Percentiles rank a stretch among this genome's conserved stretches.
Conservation (phyloP, 1,284 basidiomycete species). For the Cutaneotrichosporon cutaneum region DNA sequence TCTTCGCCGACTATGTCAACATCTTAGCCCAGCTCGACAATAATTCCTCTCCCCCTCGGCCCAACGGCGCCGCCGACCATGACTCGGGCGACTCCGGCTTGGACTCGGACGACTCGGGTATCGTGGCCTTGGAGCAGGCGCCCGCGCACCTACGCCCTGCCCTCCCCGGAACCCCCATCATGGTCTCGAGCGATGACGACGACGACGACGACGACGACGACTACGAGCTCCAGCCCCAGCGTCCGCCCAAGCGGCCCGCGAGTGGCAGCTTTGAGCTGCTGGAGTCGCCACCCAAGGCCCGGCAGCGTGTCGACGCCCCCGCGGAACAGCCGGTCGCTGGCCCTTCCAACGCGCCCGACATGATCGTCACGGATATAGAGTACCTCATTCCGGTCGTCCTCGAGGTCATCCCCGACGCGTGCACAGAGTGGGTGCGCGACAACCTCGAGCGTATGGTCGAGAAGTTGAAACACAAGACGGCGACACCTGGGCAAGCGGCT, state of each 20-base stretch:
- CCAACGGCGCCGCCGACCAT: not conserved
- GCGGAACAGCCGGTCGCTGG: constrained; percentile 8
- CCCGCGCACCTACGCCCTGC: constrained; percentile 26
- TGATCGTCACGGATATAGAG: constrained; percentile 12
- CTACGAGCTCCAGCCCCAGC: not conserved
- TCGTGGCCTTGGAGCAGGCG: constrained; percentile 23
- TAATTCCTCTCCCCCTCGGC: no score
- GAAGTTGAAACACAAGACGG: constrained; percentile 17
- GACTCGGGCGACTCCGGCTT: not conserved
- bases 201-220: constrained; percentile 1
- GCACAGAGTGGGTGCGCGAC: constrained; percentile 28
- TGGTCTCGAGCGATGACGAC: constrained; percentile 28
- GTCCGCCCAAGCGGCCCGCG: not conserved
- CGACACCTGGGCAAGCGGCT: constrained; percentile 18
- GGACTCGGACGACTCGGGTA: constrained; percentile 16
- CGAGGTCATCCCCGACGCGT: constrained; percentile 46
- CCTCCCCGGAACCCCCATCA: constrained; percentile 26
- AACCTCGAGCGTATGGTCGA: constrained; percentile 12
- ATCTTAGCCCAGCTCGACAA: not conserved
- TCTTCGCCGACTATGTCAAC: not conserved
- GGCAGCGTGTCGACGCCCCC: not conserved
- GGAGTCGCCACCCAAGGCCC: not conserved
- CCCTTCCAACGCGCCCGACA: constrained; percentile 5
- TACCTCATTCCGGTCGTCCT: constrained; percentile 36
- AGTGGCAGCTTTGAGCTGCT: not conserved